These are phyloP conservation scores for Pseudocercospora fuligena DNA, from an alignment of 2,329 filamentous ascomycete genomes.

Conservation along the genomic window DNA sequence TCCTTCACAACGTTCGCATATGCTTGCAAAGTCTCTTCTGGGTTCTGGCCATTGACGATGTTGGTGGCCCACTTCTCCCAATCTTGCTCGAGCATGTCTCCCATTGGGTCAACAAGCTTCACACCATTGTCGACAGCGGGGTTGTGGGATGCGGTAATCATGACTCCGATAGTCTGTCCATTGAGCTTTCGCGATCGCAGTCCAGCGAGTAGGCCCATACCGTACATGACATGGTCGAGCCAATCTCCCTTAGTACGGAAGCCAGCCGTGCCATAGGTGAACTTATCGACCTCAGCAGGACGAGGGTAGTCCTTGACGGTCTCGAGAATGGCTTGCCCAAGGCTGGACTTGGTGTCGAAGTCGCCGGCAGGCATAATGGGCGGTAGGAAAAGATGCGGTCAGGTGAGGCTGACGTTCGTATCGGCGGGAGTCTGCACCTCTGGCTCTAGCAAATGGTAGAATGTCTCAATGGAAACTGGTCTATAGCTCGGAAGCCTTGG, in stretches of 20 bases:
- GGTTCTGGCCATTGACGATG: conserved; percentile 81
- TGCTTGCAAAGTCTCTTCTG: conserved; percentile 74
- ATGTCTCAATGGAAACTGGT: not conserved
- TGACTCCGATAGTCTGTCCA: conserved; percentile 91
- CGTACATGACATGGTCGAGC: conserved; percentile 89
- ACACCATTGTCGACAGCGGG: conserved; percentile 88
- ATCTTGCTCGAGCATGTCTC: conserved; percentile 92
- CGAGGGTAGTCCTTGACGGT: conserved; percentile 41
- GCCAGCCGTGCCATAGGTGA: conserved; percentile 65
- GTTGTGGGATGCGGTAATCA: conserved; percentile 95
- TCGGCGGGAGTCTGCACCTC: not conserved
- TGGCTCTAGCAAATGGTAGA: not conserved
- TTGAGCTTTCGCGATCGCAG: conserved; percentile 88
- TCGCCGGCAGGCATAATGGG: conserved; percentile 22
- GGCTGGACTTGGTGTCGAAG: conserved; percentile 22
- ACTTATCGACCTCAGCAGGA: conserved; percentile 42
- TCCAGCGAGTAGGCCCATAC: conserved; percentile 85
- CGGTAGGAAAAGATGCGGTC: not conserved
- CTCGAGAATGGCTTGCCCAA: conserved; percentile 36
- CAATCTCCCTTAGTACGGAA: conserved; percentile 77
- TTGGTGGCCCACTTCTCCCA: conserved; percentile 90
- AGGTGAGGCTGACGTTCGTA: not conserved
- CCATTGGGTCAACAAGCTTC: conserved; percentile 96
- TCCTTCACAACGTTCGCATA: conserved; percentile 77
- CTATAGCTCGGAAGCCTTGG: not conserved